Evolutionary conservation across 1,284 basidiomycete species (phyloP).

Genomic region (Trametes polyzona): DNA sequence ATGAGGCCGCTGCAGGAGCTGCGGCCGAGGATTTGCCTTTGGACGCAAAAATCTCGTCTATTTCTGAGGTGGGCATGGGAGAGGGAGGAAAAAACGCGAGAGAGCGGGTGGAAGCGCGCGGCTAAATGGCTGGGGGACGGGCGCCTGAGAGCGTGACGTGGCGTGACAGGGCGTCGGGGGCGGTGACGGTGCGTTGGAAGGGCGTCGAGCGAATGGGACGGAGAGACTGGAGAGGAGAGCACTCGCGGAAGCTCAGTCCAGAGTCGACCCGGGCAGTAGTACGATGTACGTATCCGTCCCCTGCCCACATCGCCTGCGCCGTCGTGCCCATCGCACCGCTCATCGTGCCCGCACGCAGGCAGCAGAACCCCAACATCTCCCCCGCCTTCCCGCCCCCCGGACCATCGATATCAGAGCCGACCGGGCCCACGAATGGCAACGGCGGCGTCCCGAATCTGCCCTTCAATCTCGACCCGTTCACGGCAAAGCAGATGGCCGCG

Average conservation of each 20-base stretch:
- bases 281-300: conserved; percentile 17
- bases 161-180: not conserved
- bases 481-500: conserved; percentile 78
- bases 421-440: conserved; percentile 1
- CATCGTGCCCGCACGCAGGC: conserved; percentile 17
- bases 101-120: conserved; percentile 8
- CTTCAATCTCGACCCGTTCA: conserved; percentile 39
- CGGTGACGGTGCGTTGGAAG: not conserved
- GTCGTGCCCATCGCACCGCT: not conserved
- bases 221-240: not conserved
- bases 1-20: conserved; percentile 26
- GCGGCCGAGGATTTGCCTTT: conserved; percentile 44
- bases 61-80: conserved; percentile 55
- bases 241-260: too few relatives aligned
- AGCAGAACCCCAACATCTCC: conserved; percentile 21
- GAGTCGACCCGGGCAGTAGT: too few relatives aligned
- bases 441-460: conserved; percentile 17
- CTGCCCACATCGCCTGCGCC: not conserved
- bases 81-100: conserved; percentile 21
- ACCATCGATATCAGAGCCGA: conserved; percentile 11
- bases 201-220: not conserved
- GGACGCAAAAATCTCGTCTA: conserved; percentile 78
- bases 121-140: not conserved
- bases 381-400: conserved; percentile 1
- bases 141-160: not conserved